Evolutionary conservation across 2,329 filamentous ascomycete genomes (phyloP).

Genomic region (Fusarium sp.): DNA sequence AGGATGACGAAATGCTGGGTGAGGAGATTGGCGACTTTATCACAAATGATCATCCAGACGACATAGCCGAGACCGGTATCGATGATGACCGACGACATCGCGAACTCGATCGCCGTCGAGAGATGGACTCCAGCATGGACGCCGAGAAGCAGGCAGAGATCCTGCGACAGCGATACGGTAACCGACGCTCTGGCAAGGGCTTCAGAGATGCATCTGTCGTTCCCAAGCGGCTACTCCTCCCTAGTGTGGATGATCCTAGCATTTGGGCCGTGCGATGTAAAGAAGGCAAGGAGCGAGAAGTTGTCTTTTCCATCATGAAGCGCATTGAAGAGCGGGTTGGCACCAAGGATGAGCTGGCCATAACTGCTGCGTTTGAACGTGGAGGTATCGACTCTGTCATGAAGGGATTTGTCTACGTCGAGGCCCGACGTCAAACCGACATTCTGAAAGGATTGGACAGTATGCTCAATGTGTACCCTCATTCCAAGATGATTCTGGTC

Average conservation of each 20-base stretch:
- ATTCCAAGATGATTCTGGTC: constrained; percentile 86
- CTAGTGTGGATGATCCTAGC: constrained; percentile 92
- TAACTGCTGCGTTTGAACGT: constrained; percentile 93
- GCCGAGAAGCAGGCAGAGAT: constrained; percentile 92
- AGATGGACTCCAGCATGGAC: constrained; percentile 88
- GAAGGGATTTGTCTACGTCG: constrained; percentile 95
- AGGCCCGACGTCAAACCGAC: constrained; percentile 88
- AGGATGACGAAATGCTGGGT: constrained; percentile 90
- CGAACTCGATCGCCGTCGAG: constrained; percentile 91
- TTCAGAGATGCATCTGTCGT: constrained; percentile 79
- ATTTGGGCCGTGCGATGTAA: constrained; percentile 96
- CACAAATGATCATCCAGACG: constrained; percentile 90
- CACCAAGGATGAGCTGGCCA: constrained; percentile 82
- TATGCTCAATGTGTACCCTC: constrained; percentile 89
- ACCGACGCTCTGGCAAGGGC: constrained; percentile 73
- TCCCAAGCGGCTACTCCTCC: constrained; percentile 86
- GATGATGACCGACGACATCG: constrained; percentile 93
- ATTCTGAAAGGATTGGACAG: constrained; percentile 85
- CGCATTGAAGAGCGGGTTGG: constrained; percentile 83
- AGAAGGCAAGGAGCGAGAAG: constrained; percentile 94
- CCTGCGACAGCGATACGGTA: constrained; percentile 88
- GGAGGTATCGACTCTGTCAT: constrained; percentile 81
- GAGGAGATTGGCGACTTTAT: constrained; percentile 86
- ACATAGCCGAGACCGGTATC: constrained; percentile 82
- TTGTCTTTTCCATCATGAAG: constrained; percentile 88